Conservation (phyloP, 2,329 filamentous ascomycete genomes). For the Fonsecaea pedrosoi region DNA sequence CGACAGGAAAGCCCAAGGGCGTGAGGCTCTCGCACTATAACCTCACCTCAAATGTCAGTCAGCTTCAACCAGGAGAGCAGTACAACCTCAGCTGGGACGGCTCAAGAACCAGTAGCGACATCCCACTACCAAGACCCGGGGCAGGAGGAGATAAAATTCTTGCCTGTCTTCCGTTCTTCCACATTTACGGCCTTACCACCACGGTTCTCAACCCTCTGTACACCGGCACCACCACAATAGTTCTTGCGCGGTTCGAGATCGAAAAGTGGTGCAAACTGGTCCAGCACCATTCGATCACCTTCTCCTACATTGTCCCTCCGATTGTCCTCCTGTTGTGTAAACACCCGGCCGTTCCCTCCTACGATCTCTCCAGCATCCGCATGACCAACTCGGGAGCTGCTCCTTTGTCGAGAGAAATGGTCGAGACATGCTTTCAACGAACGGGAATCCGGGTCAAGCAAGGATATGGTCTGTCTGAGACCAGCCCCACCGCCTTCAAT, state of each 20-base stretch:
- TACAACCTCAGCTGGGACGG: too few relatives aligned
- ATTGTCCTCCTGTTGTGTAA: constrained; percentile 81
- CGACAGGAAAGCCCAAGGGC: constrained; percentile 88
- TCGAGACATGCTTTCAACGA: constrained; percentile 74
- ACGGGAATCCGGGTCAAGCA: constrained; percentile 84
- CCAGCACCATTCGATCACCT: constrained; percentile 75
- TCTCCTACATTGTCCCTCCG: constrained; percentile 81
- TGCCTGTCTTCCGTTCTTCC: constrained; percentile 84
- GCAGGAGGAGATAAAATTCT: constrained; percentile 68
- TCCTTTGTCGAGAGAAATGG: constrained; percentile 78
- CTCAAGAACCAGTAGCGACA: too few relatives aligned
- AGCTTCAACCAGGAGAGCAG: constrained; percentile 43
- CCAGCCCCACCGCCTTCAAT: constrained; percentile 72
- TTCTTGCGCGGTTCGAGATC: constrained; percentile 81
- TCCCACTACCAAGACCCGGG: too few relatives aligned
- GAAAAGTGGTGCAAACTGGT: constrained; percentile 77
- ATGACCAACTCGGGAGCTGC: constrained; percentile 89
- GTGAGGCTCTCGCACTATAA: constrained; percentile 86
- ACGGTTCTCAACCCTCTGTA: too few relatives aligned
- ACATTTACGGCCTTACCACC: constrained; percentile 69
- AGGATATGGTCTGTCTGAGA: constrained; percentile 85
- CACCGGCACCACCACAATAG: constrained; percentile 48
- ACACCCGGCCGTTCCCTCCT: constrained; percentile 75
- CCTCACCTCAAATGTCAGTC: constrained; percentile 74
- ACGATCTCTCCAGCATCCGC: constrained; percentile 78